A percentile compares a stretch with the other conserved stretches of the same genome.
Evolutionary conservation across 2,329 filamentous ascomycete genomes (phyloP).

Genomic region (Lachnellula subtilissima): DNA sequence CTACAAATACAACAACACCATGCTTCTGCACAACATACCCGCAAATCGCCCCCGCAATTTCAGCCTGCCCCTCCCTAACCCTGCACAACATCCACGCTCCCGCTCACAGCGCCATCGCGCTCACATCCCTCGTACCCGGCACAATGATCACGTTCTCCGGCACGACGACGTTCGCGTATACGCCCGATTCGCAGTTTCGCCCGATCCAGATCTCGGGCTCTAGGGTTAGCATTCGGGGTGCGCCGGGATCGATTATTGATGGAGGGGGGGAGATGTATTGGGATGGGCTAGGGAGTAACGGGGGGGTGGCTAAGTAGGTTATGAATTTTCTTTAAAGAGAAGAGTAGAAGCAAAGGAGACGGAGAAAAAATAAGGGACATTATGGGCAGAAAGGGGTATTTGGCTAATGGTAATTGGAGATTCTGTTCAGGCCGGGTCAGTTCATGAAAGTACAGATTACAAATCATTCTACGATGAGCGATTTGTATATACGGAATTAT

Average conservation of each 20-base stretch:
- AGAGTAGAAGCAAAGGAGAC: neutral
- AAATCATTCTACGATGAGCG: conserved; percentile 35
- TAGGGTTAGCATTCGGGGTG: conserved; percentile 37
- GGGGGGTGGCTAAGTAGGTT: conserved; percentile 29
- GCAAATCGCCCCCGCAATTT: conserved; percentile 34
- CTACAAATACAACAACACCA: conserved; percentile 7
- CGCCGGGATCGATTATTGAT: conserved; percentile 33
- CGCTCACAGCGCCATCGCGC: conserved; percentile 36
- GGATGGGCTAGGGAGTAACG: conserved; percentile 44
- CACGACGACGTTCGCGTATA: conserved; percentile 37
- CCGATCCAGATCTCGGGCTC: conserved; percentile 37
- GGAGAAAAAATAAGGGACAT: neutral
- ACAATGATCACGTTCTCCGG: conserved; percentile 39
- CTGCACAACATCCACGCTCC: conserved; percentile 38
- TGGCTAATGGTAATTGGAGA: neutral
- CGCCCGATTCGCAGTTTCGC: conserved; percentile 34
- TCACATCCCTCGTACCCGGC: conserved; percentile 37
- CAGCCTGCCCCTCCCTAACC: conserved; percentile 38
- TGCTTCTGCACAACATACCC: conserved; percentile 29
- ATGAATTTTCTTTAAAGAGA: neutral
- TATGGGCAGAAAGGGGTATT: too few species aligned
- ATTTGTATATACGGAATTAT: conserved; percentile 38
- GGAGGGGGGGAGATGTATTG: conserved; percentile 39
- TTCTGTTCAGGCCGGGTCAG: conserved; percentile 35
- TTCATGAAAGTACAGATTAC: conserved; percentile 37